Conservation (phyloP, 768 basidiomycete genomes). For the Ramaria rubella region DNA sequence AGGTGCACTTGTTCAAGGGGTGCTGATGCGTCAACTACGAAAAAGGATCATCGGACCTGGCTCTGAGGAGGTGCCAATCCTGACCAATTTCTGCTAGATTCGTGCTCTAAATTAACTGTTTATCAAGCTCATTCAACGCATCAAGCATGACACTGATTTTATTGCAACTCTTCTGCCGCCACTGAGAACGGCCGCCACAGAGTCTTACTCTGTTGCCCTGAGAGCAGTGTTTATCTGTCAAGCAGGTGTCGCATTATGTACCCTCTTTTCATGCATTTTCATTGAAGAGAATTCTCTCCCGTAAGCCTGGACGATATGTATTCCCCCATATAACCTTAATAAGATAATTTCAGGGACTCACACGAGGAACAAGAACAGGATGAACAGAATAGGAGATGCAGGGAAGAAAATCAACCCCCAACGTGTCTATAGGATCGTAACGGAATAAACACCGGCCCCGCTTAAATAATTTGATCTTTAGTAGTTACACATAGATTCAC, state of each 20-base stretch:
- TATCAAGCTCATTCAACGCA: conserved; percentile 70
- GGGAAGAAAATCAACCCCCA: too few species aligned
- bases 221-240: conserved; percentile 81
- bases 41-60: conserved; percentile 70
- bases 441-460: too few species aligned
- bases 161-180: conserved; percentile 59
- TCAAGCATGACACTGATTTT: conserved; percentile 56
- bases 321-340: too few species aligned
- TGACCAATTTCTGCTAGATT: too few species aligned
- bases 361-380: too few species aligned
- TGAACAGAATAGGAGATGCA: too few species aligned
- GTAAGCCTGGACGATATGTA: too few species aligned
- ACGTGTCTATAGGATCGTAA: too few species aligned
- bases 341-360: too few species aligned
- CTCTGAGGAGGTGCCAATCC: conserved; percentile 68
- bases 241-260: conserved; percentile 55
- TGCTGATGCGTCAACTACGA: conserved; percentile 65
- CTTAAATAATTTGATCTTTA: too few species aligned
- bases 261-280: conserved; percentile 62
- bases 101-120: too few species aligned
- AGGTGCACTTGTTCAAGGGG: conserved; percentile 76
- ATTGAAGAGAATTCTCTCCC: conserved; percentile 70
- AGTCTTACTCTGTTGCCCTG: conserved; percentile 74
- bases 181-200: conserved; percentile 54
- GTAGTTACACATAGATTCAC: too few species aligned